These are phyloP conservation scores for Tubosaeta sp. DNA, from an alignment of 768 basidiomycete species.

Conservation along the genomic window DNA sequence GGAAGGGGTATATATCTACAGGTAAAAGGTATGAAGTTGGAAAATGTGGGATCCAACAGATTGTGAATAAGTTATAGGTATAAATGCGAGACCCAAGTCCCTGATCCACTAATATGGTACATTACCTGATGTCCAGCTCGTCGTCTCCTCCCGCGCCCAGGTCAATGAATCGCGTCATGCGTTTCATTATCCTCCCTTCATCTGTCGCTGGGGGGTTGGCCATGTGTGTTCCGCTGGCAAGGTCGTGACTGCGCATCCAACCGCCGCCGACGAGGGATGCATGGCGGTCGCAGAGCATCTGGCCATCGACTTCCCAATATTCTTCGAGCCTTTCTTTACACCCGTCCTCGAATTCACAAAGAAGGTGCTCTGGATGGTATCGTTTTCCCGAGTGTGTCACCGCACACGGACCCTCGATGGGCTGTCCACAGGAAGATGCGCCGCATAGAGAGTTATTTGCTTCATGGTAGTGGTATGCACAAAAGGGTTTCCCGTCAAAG, in stretches of 20 bases:
- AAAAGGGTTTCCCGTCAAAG: slow-evolving; percentile 83
- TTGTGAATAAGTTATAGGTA: slow-evolving; percentile 12
- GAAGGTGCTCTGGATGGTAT: slow-evolving; percentile 86
- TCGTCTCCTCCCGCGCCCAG: slow-evolving; percentile 36
- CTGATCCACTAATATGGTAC: slow-evolving; percentile 13
- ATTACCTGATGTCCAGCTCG: slow-evolving; percentile 31
- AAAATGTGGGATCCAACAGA: slow-evolving; percentile 14
- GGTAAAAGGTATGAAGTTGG: slow-evolving; percentile 11
- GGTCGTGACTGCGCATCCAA: slow-evolving; percentile 18
- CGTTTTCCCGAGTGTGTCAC: slow-evolving; percentile 76
- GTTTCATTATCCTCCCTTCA: slow-evolving; percentile 59
- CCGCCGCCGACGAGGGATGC: slow-evolving; percentile 34
- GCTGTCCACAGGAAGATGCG: slow-evolving; percentile 71
- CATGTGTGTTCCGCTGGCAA: slow-evolving; percentile 4
- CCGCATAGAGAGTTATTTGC: slow-evolving; percentile 87
- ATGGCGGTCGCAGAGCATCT: slow-evolving; percentile 86
- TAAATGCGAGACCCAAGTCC: slow-evolving; percentile 17
- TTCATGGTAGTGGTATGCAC: slow-evolving; percentile 91
- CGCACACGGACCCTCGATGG: slow-evolving; percentile 92
- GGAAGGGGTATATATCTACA: neutral
- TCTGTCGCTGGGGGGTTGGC: slow-evolving; percentile 21
- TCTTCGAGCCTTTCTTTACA: slow-evolving; percentile 64
- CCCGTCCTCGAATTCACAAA: slow-evolving; percentile 63
- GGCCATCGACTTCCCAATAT: slow-evolving; percentile 86
- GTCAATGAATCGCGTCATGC: slow-evolving; percentile 80